Evolutionary conservation across 2,329 filamentous ascomycete species (phyloP).

Genomic region (Diaporthe amygdali): DNA sequence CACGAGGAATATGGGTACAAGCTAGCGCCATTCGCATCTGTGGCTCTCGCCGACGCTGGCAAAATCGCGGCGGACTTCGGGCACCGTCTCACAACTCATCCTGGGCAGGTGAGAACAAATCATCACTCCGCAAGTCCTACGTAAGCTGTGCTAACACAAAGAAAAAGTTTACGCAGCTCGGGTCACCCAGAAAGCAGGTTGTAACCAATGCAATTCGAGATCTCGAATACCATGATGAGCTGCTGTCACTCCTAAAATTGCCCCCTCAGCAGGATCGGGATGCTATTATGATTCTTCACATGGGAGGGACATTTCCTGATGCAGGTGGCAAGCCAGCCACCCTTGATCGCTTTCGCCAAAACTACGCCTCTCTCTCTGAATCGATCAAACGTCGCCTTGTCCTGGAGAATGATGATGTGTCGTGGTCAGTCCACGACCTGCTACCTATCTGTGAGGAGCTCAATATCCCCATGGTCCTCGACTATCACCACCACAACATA

Average conservation of each 20-base stretch:
- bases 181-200: slow-evolving; percentile 79
- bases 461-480: slow-evolving; percentile 90
- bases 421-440: slow-evolving; percentile 90
- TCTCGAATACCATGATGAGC: slow-evolving; percentile 85
- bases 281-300: slow-evolving; percentile 92
- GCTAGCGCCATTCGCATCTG: slow-evolving; percentile 81
- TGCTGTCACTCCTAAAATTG: slow-evolving; percentile 78
- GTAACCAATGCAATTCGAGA: slow-evolving; percentile 80
- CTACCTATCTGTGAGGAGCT: slow-evolving; percentile 90
- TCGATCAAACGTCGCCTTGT: slow-evolving; percentile 82
- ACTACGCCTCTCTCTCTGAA: slow-evolving; percentile 69
- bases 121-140: background rate
- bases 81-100: slow-evolving; percentile 88
- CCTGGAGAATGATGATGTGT: slow-evolving; percentile 92
- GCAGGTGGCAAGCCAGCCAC: slow-evolving; percentile 80
- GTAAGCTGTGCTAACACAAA: background rate
- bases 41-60: slow-evolving; percentile 77
- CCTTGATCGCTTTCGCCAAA: slow-evolving; percentile 76
- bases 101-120: slow-evolving; percentile 66
- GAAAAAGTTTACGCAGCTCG: slow-evolving; percentile 81
- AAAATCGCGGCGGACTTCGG: slow-evolving; percentile 77
- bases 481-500: slow-evolving; percentile 97
- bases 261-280: slow-evolving; percentile 81
- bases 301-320: slow-evolving; percentile 77
- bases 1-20: slow-evolving; percentile 87